A percentile compares a stretch with the other conserved stretches of the same genome.
Evolutionary conservation across 1,139 yeast species (phyloP).

Genomic region (Magnusiomyces starmeri): DNA sequence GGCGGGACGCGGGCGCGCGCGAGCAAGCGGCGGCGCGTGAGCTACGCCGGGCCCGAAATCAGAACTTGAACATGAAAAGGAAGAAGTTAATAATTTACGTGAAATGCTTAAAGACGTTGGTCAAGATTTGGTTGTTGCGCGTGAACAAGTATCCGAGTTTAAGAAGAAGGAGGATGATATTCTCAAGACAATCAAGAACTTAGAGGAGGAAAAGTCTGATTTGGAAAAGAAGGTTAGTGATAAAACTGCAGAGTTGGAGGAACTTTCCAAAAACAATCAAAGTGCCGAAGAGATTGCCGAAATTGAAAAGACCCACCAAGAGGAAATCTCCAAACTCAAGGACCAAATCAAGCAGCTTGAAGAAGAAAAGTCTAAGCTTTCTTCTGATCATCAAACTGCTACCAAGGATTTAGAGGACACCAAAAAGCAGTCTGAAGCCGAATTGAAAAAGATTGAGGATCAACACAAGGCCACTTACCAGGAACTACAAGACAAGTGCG

Average conservation of each 20-base stretch:
- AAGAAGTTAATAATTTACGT: slow-evolving; percentile 52
- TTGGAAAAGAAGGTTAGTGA: slow-evolving; percentile 10
- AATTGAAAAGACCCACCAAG: slow-evolving; percentile 18
- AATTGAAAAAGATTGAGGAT: slow-evolving; percentile 19
- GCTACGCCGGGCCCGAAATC: too few species aligned
- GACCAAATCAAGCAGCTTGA: slow-evolving; percentile 7
- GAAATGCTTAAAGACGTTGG: slow-evolving; percentile 74
- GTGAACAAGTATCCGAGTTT: not conserved
- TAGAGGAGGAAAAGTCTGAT: slow-evolving; percentile 7
- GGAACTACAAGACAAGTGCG: slow-evolving; percentile 24
- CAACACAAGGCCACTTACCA: slow-evolving; percentile 10
- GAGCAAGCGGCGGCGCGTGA: too few species aligned
- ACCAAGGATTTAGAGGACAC: slow-evolving; percentile 10
- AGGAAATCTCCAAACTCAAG: slow-evolving; percentile 4
- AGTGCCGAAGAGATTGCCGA: slow-evolving; percentile 39
- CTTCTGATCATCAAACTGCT: slow-evolving; percentile 6
- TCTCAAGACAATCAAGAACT: not conserved
- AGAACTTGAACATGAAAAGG: slow-evolving; percentile 46
- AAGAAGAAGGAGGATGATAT: not conserved
- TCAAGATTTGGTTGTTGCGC: slow-evolving; percentile 51
- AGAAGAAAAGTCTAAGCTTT: slow-evolving; percentile 1
- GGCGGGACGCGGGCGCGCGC: too few species aligned
- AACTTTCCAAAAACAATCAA: not conserved
- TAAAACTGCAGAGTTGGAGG: not conserved
- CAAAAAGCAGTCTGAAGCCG: slow-evolving; percentile 15